Conservation (phyloP, 179 eudicot species). For the Dionaea muscipula region DNA sequence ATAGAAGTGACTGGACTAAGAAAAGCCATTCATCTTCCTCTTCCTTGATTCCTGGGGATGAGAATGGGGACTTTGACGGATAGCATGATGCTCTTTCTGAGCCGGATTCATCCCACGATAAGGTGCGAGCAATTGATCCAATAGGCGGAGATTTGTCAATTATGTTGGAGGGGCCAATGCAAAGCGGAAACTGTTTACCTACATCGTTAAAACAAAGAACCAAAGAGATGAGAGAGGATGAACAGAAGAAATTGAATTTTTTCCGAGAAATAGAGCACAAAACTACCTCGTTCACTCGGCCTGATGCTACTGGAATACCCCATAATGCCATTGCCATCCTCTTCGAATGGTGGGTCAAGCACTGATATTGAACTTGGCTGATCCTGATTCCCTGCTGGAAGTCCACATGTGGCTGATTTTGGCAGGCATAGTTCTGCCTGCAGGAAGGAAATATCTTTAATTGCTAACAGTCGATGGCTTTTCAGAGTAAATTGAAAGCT, state of each 20-base stretch:
- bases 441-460: constrained; percentile 9
- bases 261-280: neutral
- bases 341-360: constrained; percentile 62
- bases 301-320: constrained; percentile 24
- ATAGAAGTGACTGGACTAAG: constrained; percentile 53
- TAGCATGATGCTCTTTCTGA: constrained; percentile 32
- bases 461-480: neutral
- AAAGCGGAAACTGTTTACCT: constrained; percentile 25
- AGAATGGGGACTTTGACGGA: constrained; percentile 24
- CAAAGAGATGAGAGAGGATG: neutral
- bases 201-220: constrained; percentile 4
- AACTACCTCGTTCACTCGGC: constrained; percentile 39
- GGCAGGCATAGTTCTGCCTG: constrained; percentile 34
- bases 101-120: constrained; percentile 64
- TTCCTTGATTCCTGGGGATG: constrained; percentile 30
- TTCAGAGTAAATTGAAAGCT: neutral
- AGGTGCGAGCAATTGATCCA: constrained; percentile 79
- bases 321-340: constrained; percentile 35
- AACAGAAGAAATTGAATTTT: neutral
- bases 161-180: constrained; percentile 42
- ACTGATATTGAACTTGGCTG: constrained; percentile 96
- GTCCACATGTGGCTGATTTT: constrained; percentile 26
- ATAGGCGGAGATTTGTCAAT: constrained; percentile 87
- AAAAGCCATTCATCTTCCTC: constrained; percentile 50
- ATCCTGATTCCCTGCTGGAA: constrained; percentile 49